Base-by-base conservation (phyloP, 2,329 filamentous ascomycete genomes). In the Colletotrichum cereale region DNA sequence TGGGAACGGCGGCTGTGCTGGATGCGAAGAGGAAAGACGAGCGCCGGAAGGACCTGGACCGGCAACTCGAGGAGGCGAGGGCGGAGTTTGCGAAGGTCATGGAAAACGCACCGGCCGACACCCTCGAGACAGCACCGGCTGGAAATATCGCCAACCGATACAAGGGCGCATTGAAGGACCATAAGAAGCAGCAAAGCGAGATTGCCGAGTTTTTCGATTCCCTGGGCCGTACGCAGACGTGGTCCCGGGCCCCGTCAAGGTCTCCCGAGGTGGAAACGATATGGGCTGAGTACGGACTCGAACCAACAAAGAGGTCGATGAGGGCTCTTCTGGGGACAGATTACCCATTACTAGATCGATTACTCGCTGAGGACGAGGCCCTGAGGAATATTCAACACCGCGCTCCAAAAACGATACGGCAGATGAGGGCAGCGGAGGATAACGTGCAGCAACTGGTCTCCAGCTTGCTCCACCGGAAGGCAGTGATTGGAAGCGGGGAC, bases 1-100 rank as follows among this genome's bases (percentile, higher is more conserved):
- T 93, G 76, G 91, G 89, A 6, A 88, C 89, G 2, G 91, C 90
- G 2, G 86, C 90, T 14, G 82, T 92, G 3, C 82, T 88, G 38
- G 92, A 94, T 78, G 87, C 88, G 7, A 83, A 84, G 36, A 79
- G 82, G 38, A 93, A 93, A 78, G 84, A 88, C 65, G 82, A 84
- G 50, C 84, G 89, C 73, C 85, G 87, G 57, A 84, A 84, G 73
- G 86, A 91, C 74, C 88, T 92, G 82, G 90, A 94, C 66, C 78
- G 81, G 26, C 87, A 88, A 68, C 87, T 93, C 74, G 86, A 87
- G 36, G 84, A 88, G 64, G 86, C 87, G 8, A 86, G 83, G 70
- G 80, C 84, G 67, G 85, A 86, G 64, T 75, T 90, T 72, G 80
- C 79, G 42, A 79, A 75, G 24, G 73, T 85, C 18, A 79, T 81